Percentiles rank a stretch among this genome's conserved stretches.
Conservation (phyloP, 2,329 filamentous ascomycete species). For the Exophiala phaeomuriformis region DNA sequence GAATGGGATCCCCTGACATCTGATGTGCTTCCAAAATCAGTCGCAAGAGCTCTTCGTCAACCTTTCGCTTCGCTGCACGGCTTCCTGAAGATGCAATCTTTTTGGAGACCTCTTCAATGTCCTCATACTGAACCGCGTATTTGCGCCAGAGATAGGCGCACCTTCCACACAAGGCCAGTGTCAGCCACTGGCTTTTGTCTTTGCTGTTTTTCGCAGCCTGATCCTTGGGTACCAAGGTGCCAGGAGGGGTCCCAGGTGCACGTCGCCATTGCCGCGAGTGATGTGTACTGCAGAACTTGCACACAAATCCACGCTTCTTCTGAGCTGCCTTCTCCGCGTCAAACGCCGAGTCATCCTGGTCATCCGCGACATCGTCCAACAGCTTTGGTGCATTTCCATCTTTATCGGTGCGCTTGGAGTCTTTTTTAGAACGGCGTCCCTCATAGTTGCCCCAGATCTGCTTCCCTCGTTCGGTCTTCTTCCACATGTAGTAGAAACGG, state of each 20-base stretch:
- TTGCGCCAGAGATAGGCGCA: slow-evolving; percentile 92
- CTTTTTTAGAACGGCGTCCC: slow-evolving; percentile 83
- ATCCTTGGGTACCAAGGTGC: slow-evolving; percentile 61
- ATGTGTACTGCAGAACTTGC: slow-evolving; percentile 83
- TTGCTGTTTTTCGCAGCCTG: slow-evolving; percentile 57
- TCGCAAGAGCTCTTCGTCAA: slow-evolving; percentile 73
- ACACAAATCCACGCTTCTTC: slow-evolving; percentile 77
- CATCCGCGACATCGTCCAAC: slow-evolving; percentile 85
- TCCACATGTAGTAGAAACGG: slow-evolving; percentile 96
- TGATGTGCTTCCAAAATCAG: slow-evolving; percentile 42
- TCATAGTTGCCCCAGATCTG: slow-evolving; percentile 86
- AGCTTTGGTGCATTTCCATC: slow-evolving; percentile 63
- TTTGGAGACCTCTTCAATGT: slow-evolving; percentile 81
- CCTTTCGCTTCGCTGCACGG: slow-evolving; percentile 75
- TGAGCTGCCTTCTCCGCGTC: slow-evolving; percentile 75
- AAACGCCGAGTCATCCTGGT: slow-evolving; percentile 90
- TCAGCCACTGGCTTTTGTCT: slow-evolving; percentile 67
- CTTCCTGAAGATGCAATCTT: slow-evolving; percentile 74
- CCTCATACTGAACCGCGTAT: slow-evolving; percentile 93
- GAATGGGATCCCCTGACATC: slow-evolving; percentile 38
- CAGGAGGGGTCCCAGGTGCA: slow-evolving; percentile 69
- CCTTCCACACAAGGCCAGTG: slow-evolving; percentile 78
- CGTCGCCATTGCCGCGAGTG: slow-evolving; percentile 84
- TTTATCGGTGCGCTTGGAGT: slow-evolving; percentile 57
- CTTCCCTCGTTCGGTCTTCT: slow-evolving; percentile 78